Conservation (phyloP, 2,329 filamentous ascomycete genomes). For the Didymella arachidicola region DNA sequence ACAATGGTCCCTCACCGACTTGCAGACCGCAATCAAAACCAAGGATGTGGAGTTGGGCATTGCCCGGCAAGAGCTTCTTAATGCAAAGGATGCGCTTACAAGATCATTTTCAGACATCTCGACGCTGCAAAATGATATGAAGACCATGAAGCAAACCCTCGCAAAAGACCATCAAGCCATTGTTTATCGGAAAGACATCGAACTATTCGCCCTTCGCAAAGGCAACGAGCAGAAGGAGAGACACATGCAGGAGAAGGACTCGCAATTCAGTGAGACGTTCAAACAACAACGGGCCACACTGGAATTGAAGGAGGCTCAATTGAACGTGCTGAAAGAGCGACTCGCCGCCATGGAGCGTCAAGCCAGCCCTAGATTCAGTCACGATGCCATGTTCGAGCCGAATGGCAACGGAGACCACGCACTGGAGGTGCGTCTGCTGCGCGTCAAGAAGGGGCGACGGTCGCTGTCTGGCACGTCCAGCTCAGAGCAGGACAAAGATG, state of each 20-base stretch:
- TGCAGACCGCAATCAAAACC: conserved; percentile 37
- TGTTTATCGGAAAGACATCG: conserved; percentile 49
- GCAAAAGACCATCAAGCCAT: conserved; percentile 45
- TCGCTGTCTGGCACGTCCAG: conserved; percentile 24
- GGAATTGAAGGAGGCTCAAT: conserved; percentile 43
- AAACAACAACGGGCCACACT: conserved; percentile 39
- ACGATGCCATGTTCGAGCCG: conserved; percentile 24
- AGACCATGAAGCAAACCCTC: conserved; percentile 40
- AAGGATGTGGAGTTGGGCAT: conserved; percentile 38
- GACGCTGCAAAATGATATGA: conserved; percentile 41
- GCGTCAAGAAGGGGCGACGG: conserved; percentile 39
- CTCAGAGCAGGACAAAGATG: conserved; percentile 40
- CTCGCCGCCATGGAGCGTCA: conserved; percentile 37
- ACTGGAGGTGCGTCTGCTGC: conserved; percentile 41
- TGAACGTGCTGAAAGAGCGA: conserved; percentile 42
- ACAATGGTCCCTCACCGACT: conserved; percentile 34
- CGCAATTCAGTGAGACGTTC: conserved; percentile 35
- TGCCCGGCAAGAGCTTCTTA: conserved; percentile 38
- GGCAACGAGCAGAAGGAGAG: conserved; percentile 48
- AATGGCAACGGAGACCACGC: conserved; percentile 38
- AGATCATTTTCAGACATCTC: conserved; percentile 43
- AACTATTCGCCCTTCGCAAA: conserved; percentile 48
- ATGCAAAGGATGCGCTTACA: conserved; percentile 40
- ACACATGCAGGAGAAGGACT: conserved; percentile 41
- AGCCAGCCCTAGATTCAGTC: conserved; percentile 22